Percentiles rank a stretch among this genome's conserved stretches.
Evolutionary conservation across 345 rosid species (phyloP).

Genomic region (Clausena lansium): DNA sequence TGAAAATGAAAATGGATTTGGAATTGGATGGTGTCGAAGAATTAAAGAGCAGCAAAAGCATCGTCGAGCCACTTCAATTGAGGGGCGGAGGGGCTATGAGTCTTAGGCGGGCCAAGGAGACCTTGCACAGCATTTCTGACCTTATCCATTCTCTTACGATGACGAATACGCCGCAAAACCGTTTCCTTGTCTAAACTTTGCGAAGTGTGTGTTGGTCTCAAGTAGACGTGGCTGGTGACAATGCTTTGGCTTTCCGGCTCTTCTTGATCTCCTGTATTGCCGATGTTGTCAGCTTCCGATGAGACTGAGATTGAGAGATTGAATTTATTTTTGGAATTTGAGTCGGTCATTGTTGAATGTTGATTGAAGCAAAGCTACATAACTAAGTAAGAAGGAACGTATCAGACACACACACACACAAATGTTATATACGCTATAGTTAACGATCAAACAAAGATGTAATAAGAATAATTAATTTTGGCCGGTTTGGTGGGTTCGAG

Average conservation of each 20-base stretch:
- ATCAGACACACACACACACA: no score
- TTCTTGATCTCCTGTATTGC: constrained; percentile 19
- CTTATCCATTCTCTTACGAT: constrained; percentile 40
- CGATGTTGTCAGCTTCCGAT: neutral
- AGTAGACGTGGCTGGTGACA: constrained; percentile 28
- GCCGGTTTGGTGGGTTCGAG: constrained; percentile 15
- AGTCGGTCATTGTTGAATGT: constrained; percentile 15
- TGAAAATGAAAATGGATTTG: neutral
- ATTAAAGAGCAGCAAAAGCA: constrained; percentile 49
- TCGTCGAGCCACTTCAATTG: constrained; percentile 46
- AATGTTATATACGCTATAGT: neutral
- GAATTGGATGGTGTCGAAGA: no score
- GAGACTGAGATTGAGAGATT: neutral
- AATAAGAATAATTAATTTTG: neutral
- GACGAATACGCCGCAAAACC: constrained; percentile 47
- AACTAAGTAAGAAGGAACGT: neutral
- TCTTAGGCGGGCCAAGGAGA: constrained; percentile 21
- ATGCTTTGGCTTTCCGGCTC: constrained; percentile 8
- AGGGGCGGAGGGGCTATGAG: neutral
- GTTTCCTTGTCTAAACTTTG: constrained; percentile 33
- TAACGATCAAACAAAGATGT: neutral
- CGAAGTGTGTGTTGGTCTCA: constrained; percentile 29
- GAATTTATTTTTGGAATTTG: constrained; percentile 7
- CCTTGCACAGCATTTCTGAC: constrained; percentile 26
- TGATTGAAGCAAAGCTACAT: neutral